phyloP scores from a whole-genome alignment of 1,284 basidiomycete genomes.

The Heterobasidion annosum region DNA sequence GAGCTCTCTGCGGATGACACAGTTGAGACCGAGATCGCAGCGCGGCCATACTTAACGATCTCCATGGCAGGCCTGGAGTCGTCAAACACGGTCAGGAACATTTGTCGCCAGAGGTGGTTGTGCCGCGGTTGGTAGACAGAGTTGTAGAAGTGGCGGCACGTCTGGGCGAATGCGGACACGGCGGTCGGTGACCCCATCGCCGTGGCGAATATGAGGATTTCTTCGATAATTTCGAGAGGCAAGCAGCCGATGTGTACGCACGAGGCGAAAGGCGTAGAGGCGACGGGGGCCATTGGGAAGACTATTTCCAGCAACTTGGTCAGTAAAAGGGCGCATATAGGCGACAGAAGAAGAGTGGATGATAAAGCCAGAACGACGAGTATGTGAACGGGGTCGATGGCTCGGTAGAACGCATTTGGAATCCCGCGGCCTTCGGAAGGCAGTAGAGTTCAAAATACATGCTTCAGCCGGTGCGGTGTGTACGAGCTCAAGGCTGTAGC shows the following conservation, averaged over 20 bases:
- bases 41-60: slow-evolving; percentile 9
- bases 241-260: slow-evolving; percentile 11
- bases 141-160: slow-evolving; percentile 27
- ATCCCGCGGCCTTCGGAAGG: too few relatives aligned
- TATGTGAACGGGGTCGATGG: too few relatives aligned
- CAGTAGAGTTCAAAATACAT: too few relatives aligned
- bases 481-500: too few relatives aligned
- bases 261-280: background rate
- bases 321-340: too few relatives aligned
- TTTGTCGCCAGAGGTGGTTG: slow-evolving; percentile 42
- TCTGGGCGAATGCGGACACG: slow-evolving; percentile 32
- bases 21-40: slow-evolving; percentile 1
- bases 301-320: background rate
- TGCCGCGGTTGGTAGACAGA: slow-evolving; percentile 34
- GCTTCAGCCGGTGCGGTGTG: too few relatives aligned
- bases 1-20: background rate
- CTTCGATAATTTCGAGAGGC: slow-evolving; percentile 34
- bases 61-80: slow-evolving; percentile 27
- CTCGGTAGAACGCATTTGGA: too few relatives aligned
- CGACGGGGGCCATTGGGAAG: background rate
- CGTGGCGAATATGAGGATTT: slow-evolving; percentile 27
- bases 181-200: slow-evolving; percentile 21
- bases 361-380: too few relatives aligned
- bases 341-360: too few relatives aligned
- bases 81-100: slow-evolving; percentile 42